These are phyloP conservation scores for Plectosphaerella sp. DNA, from an alignment of 2,329 filamentous ascomycete species.

Conservation along the genomic window DNA sequence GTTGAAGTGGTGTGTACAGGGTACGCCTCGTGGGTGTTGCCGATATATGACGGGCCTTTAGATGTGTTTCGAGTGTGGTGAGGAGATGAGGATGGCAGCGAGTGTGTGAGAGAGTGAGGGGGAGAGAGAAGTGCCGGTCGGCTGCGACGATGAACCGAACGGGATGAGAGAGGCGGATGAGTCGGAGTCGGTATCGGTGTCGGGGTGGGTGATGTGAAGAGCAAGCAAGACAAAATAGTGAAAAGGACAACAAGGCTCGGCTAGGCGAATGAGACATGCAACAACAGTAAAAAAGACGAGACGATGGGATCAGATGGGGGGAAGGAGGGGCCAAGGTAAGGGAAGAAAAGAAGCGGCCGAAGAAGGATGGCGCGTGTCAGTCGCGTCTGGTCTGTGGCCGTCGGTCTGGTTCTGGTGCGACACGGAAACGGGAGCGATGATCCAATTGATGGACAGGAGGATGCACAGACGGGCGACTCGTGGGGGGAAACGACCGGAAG, in stretches of 20 bases:
- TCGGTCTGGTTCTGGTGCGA: not conserved
- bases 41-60: too few relatives aligned
- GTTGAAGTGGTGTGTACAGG: not conserved
- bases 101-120: not conserved
- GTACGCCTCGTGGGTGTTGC: too few relatives aligned
- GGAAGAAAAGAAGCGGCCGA: not conserved
- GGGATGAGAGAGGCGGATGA: not conserved
- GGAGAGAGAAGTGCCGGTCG: not conserved
- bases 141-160: not conserved
- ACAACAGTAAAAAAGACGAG: conserved; percentile 3
- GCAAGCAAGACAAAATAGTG: not conserved
- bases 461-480: not conserved
- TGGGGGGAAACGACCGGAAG: not conserved
- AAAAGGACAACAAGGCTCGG: not conserved
- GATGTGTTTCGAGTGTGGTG: too few relatives aligned
- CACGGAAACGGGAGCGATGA: not conserved
- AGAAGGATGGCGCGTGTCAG: not conserved
- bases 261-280: conserved; percentile 1
- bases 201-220: not conserved
- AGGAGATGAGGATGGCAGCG: not conserved
- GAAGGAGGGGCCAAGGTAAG: too few relatives aligned
- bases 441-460: conserved; percentile 1
- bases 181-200: not conserved
- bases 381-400: not conserved
- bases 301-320: not conserved